These are phyloP conservation scores for Wilcoxina mikolae DNA, from an alignment of 495 filamentous ascomycete genomes.

Conservation along the genomic window DNA sequence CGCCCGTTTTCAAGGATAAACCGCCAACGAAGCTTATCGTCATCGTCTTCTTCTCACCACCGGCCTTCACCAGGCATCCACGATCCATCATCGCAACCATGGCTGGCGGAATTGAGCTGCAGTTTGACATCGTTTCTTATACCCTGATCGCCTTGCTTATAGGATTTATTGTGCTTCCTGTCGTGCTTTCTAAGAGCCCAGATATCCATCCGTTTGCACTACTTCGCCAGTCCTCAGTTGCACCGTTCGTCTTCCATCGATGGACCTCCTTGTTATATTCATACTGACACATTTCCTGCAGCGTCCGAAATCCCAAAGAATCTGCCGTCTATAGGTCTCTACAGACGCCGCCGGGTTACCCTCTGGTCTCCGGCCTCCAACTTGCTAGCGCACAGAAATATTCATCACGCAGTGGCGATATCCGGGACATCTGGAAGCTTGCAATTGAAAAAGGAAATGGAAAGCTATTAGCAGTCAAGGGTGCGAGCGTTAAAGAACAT, in stretches of 20 bases:
- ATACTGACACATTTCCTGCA: not conserved
- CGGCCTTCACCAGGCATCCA: not conserved
- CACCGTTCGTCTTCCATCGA: constrained; percentile 31
- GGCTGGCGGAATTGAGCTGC: constrained; percentile 17
- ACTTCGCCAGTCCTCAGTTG: constrained; percentile 61
- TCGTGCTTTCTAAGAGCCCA: constrained; percentile 51
- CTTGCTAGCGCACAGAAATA: constrained; percentile 72
- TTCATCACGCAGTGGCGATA: constrained; percentile 65
- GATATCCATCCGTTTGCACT: constrained; percentile 87
- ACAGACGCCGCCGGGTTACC: constrained; percentile 69
- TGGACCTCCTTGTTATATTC: not conserved
- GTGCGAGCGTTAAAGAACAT: constrained; percentile 58
- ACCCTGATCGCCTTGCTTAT: constrained; percentile 44
- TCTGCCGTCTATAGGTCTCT: constrained; percentile 68
- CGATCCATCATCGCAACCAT: constrained; percentile 8
- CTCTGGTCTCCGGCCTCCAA: constrained; percentile 64
- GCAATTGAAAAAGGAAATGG: constrained; percentile 49
- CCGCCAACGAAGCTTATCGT: not conserved
- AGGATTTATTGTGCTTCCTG: constrained; percentile 47
- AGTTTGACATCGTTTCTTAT: constrained; percentile 25
- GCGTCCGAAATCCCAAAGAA: constrained; percentile 66
- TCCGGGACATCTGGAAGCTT: constrained; percentile 82
- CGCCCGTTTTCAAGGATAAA: not conserved
- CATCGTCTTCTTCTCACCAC: not conserved
- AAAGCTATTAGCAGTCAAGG: constrained; percentile 66